Evolutionary conservation across 192 early-diverging fungal species (phyloP).

Genomic region (Pilaira anomala): DNA sequence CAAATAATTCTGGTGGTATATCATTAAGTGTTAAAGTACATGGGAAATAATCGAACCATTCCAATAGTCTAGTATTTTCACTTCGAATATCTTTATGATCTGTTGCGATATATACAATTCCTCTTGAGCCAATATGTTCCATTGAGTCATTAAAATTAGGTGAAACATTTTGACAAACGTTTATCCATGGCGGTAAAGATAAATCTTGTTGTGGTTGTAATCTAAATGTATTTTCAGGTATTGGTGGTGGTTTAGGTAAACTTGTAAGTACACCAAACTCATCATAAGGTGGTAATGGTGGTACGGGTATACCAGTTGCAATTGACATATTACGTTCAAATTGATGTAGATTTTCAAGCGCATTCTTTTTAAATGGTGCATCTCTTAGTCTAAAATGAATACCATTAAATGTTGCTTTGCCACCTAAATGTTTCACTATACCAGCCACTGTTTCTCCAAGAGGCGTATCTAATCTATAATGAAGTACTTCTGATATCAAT

Average conservation of each 20-base stretch:
- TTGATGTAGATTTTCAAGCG: constrained; percentile 2
- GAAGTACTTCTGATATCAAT: constrained; percentile 37
- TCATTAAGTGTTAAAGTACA: constrained; percentile 46
- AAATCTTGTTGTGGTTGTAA: constrained; percentile 1
- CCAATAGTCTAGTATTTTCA: constrained; percentile 19
- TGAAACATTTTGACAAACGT: constrained; percentile 4
- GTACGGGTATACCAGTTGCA: constrained; percentile 11
- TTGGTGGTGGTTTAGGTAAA: neutral
- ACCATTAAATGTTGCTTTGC: constrained; percentile 37
- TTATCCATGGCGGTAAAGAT: constrained; percentile 1
- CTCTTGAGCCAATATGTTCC: neutral
- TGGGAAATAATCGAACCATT: constrained; percentile 41
- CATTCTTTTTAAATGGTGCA: constrained; percentile 17
- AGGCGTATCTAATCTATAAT: constrained; percentile 39
- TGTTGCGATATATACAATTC: constrained; percentile 51
- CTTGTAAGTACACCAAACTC: neutral
- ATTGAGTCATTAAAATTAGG: neutral
- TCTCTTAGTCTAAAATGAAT: constrained; percentile 39
- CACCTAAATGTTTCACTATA: constrained; percentile 46
- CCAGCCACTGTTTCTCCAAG: constrained; percentile 39
- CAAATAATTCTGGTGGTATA: constrained; percentile 30
- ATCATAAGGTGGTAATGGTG: constrained; percentile 13
- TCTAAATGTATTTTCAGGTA: neutral
- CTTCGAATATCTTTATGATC: constrained; percentile 42
- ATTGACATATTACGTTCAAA: constrained; percentile 16